phyloP scores from a whole-genome alignment of 1,284 basidiomycete genomes.

The Apiotrichum siamense region DNA sequence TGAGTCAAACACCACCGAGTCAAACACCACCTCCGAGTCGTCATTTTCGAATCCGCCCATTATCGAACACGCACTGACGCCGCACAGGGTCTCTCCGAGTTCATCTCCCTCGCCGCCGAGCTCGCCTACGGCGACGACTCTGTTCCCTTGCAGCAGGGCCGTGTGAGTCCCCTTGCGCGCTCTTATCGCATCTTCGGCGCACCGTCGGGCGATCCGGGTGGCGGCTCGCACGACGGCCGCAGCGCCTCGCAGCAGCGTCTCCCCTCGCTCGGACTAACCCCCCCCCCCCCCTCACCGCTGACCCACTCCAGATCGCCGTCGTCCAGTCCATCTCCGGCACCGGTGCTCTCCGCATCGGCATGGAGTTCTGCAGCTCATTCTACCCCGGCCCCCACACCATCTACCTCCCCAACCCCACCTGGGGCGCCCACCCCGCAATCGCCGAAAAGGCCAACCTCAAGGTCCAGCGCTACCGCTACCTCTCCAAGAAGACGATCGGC shows the following conservation, averaged over 20 bases:
- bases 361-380: constrained; percentile 77
- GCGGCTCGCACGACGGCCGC: too few relatives aligned
- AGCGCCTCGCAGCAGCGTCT: too few relatives aligned
- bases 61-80: neutral
- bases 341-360: constrained; percentile 92
- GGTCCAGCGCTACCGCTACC: constrained; percentile 68
- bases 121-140: constrained; percentile 87
- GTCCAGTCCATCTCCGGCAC: constrained; percentile 98
- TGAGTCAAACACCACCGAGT: too few relatives aligned
- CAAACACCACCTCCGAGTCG: too few relatives aligned
- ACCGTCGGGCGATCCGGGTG: too few relatives aligned
- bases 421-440: constrained; percentile 93
- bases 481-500: constrained; percentile 87
- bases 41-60: neutral
- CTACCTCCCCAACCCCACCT: constrained; percentile 89
- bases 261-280: too few relatives aligned
- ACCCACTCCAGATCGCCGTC: constrained; percentile 62
- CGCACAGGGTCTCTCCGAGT: constrained; percentile 59
- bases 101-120: constrained; percentile 79
- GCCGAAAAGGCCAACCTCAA: constrained; percentile 66
- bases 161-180: constrained; percentile 55
- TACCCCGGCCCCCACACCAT: constrained; percentile 82
- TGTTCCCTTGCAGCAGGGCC: constrained; percentile 64
- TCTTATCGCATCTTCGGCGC: neutral
- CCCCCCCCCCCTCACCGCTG: too few relatives aligned